phyloP scores from a whole-genome alignment of 257 asterid species.

The Echites panduratus region DNA sequence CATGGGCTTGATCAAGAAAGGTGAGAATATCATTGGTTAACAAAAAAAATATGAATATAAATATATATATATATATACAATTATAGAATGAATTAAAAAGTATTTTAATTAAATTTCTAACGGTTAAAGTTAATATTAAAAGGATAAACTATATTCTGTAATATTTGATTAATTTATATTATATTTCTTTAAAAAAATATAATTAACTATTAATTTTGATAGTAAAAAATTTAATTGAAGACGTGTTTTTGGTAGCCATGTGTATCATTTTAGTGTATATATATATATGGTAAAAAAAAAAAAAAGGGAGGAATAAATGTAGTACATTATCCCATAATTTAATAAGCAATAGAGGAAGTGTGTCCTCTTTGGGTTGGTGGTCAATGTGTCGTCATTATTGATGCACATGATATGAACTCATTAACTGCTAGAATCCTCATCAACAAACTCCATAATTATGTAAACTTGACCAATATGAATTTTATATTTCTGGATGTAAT shows the following conservation, averaged over 20 bases:
- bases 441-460: conserved; percentile 38
- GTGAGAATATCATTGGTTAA: conserved; percentile 4
- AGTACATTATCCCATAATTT: neutral
- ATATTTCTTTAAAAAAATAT: too few relatives aligned
- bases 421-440: conserved; percentile 32
- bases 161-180: too few relatives aligned
- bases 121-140: too few relatives aligned
- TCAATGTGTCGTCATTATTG: conserved; percentile 45
- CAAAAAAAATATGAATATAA: too few relatives aligned
- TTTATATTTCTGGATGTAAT: neutral
- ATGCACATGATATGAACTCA: conserved; percentile 42
- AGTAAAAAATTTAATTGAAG: too few relatives aligned
- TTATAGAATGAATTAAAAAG: too few relatives aligned
- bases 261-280: too few relatives aligned
- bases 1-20: conserved; percentile 15
- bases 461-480: conserved; percentile 7
- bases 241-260: too few relatives aligned
- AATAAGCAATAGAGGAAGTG: neutral
- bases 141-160: too few relatives aligned
- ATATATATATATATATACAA: too few relatives aligned
- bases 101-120: too few relatives aligned
- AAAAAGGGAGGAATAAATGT: neutral
- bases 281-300: neutral
- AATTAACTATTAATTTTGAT: too few relatives aligned
- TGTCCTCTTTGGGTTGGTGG: conserved; percentile 20